Conservation (phyloP, 1,284 basidiomycete species). For the Puccinia hordei region DNA sequence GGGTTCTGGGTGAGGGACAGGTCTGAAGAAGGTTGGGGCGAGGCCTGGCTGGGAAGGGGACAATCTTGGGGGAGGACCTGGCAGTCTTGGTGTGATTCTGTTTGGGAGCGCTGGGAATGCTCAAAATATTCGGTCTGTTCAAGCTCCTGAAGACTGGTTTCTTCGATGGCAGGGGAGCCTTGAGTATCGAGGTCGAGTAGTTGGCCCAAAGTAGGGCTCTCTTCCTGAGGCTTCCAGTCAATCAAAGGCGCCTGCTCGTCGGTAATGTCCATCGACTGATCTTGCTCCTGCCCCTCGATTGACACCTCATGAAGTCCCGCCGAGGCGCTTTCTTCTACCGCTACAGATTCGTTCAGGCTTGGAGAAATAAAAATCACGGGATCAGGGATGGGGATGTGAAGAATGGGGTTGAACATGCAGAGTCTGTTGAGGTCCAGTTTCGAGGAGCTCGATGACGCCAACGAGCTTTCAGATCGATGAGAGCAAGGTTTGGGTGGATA, state of each 20-base stretch:
- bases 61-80: too few species aligned
- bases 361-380: slow-evolving; percentile 9
- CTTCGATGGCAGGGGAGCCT: not conserved
- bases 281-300: too few species aligned
- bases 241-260: not conserved
- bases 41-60: not conserved
- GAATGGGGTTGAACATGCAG: not conserved
- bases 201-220: not conserved
- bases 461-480: not conserved
- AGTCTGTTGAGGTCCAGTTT: not conserved
- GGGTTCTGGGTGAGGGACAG: not conserved
- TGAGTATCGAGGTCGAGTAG: not conserved
- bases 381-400: not conserved
- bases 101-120: not conserved
- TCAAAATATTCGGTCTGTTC: not conserved
- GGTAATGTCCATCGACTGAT: not conserved
- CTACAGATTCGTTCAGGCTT: not conserved
- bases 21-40: not conserved
- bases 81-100: not conserved
- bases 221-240: not conserved
- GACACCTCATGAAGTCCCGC: not conserved
- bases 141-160: not conserved
- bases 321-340: not conserved
- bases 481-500: slow-evolving; percentile 12
- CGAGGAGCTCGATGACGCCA: not conserved